Percentiles rank a stretch among this genome's conserved stretches.
phyloP scores from a whole-genome alignment of 208 protist genomes.

The Crithidia sp. region DNA sequence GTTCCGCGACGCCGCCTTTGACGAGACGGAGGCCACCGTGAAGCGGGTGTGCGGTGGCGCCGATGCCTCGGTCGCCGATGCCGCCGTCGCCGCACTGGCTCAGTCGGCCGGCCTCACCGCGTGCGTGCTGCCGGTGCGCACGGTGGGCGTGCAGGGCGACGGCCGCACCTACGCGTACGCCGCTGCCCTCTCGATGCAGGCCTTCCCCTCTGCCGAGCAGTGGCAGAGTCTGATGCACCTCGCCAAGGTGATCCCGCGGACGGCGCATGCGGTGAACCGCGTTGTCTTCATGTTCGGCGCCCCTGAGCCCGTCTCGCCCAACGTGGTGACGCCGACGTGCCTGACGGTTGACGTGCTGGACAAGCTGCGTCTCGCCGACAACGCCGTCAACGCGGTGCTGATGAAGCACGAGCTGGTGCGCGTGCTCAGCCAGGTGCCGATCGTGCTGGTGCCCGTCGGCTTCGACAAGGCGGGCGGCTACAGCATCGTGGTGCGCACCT shows the following conservation, averaged over 20 bases:
- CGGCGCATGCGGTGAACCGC: slow-evolving; percentile 94
- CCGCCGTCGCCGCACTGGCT: slow-evolving; percentile 13
- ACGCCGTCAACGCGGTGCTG: slow-evolving; percentile 84
- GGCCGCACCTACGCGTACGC: slow-evolving; percentile 96
- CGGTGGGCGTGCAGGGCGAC: slow-evolving; percentile 98
- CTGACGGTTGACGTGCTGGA: slow-evolving; percentile 79
- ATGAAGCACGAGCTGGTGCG: slow-evolving; percentile 82
- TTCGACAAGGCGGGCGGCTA: slow-evolving; percentile 74
- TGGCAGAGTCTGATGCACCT: slow-evolving; percentile 82
- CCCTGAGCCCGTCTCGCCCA: slow-evolving; percentile 29
- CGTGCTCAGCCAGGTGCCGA: slow-evolving; percentile 93
- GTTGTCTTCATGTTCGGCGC: slow-evolving; percentile 93
- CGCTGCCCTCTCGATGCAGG: slow-evolving; percentile 71
- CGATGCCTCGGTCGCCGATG: not conserved
- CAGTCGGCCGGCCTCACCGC: slow-evolving; percentile 24
- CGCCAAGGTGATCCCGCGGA: slow-evolving; percentile 90
- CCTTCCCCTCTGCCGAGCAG: slow-evolving; percentile 54
- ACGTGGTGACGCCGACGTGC: slow-evolving; percentile 72
- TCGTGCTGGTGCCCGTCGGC: slow-evolving; percentile 91
- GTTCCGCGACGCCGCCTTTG: slow-evolving; percentile 55
- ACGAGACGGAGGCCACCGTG: slow-evolving; percentile 46
- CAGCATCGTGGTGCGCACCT: slow-evolving; percentile 94
- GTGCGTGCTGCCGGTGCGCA: slow-evolving; percentile 91
- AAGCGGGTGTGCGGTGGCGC: slow-evolving; percentile 32
- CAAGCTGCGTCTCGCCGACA: slow-evolving; percentile 92